Evolutionary conservation across 768 basidiomycete genomes (phyloP).

Genomic region (Rhodotorula graminis): DNA sequence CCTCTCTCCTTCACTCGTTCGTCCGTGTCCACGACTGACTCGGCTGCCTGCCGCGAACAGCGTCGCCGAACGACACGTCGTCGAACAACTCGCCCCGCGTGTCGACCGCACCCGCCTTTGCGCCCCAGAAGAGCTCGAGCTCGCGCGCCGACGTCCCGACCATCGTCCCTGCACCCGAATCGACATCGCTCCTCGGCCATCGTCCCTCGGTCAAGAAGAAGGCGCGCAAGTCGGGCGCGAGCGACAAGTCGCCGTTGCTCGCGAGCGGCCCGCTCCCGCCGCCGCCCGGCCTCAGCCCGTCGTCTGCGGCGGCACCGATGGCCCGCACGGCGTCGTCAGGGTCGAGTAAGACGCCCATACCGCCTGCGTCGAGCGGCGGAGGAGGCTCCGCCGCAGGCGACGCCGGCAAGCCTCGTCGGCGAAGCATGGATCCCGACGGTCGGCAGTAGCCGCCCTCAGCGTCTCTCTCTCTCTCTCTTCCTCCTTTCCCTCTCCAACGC

Average conservation of each 20-base stretch:
- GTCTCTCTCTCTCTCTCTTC: not conserved
- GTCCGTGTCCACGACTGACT: too few species aligned
- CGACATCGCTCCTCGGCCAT: not conserved
- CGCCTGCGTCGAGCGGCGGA: not conserved
- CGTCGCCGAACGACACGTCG: not conserved
- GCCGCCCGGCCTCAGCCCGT: not conserved
- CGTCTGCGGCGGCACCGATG: not conserved
- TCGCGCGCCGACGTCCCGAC: not conserved
- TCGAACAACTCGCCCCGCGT: not conserved
- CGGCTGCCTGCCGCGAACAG: not conserved
- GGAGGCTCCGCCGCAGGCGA: not conserved
- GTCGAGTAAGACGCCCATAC: not conserved
- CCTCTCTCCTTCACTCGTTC: too few species aligned
- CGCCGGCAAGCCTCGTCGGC: not conserved
- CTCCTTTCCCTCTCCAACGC: not conserved
- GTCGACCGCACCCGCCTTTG: not conserved
- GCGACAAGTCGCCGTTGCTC: not conserved
- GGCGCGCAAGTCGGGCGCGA: not conserved
- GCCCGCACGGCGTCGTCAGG: not conserved
- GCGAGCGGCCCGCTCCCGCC: not conserved
- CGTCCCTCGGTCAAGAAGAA: conserved; percentile 12
- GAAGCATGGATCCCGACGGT: not conserved
- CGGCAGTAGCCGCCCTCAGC: not conserved
- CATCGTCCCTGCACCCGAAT: not conserved
- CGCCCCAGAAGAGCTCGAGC: not conserved